phyloP scores from a whole-genome alignment of 2,329 filamentous ascomycete species.

The Aspergillus amoenus region DNA sequence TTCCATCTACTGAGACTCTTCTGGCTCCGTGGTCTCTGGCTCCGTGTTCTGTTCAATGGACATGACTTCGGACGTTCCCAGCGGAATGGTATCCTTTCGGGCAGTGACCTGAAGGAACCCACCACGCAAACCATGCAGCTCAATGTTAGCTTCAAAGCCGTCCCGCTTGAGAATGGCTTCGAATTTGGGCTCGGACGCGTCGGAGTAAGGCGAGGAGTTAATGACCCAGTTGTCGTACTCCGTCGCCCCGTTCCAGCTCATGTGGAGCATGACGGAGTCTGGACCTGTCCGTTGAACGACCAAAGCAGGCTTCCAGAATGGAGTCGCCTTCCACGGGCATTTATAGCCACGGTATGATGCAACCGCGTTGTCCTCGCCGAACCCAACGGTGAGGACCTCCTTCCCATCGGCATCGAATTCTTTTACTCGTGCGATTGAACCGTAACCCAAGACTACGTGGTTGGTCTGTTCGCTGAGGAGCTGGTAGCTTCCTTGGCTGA shows the following conservation, averaged over 20 bases:
- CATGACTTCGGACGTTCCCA: slow-evolving; percentile 22
- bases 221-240: slow-evolving; percentile 39
- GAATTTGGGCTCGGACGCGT: slow-evolving; percentile 19
- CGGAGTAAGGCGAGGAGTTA: slow-evolving; percentile 23
- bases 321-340: slow-evolving; percentile 34
- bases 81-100: slow-evolving; percentile 24
- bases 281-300: slow-evolving; percentile 18
- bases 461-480: slow-evolving; percentile 22
- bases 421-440: slow-evolving; percentile 35
- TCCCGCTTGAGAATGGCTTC: slow-evolving; percentile 23
- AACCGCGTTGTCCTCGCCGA: slow-evolving; percentile 29
- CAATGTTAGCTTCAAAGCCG: slow-evolving; percentile 30
- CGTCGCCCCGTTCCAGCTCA: slow-evolving; percentile 42
- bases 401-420: slow-evolving; percentile 34
- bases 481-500: slow-evolving; percentile 32
- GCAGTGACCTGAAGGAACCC: slow-evolving; percentile 31
- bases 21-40: neutral
- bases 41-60: slow-evolving; percentile 3
- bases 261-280: slow-evolving; percentile 26
- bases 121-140: slow-evolving; percentile 15
- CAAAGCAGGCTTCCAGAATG: slow-evolving; percentile 28
- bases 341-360: slow-evolving; percentile 39
- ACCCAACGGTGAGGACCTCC: slow-evolving; percentile 33
- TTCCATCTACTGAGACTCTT: too few species aligned
- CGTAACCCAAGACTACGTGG: slow-evolving; percentile 36